Evolutionary conservation across 768 basidiomycete genomes (phyloP), one percentile per base, ranked within the genome.

Genomic region (Lentinula lateritia): DNA sequence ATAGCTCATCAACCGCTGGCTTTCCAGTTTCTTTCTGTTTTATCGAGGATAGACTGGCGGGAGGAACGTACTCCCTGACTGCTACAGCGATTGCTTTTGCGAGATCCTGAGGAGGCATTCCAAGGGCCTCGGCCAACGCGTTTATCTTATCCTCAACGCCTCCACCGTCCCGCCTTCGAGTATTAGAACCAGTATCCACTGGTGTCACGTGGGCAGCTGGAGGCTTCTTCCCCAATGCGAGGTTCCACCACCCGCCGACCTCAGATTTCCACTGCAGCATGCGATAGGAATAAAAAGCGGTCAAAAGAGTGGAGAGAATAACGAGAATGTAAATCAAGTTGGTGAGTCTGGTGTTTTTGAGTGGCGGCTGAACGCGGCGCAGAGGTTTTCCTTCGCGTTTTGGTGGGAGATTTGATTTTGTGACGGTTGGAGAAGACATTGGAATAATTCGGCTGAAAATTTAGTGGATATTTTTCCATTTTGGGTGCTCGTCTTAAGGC

Each of bases 11-110:
- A 16, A 82, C 79, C 3, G 76, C 78, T 5, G 71, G 65, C 54
- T 58, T 66, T 1, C 78, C 78, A 0, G 82, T 82, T 67, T 81
- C 80, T 54, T 74, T 73, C 35, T 77, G 78, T 1, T 80, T 78
- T 5, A 87, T 71, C 0, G 83, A 85, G 8, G 83, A 81, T 55
- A 89, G 69, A 41, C 82, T 85, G 6, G 83, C 85, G 9, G 82
- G 80, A 1, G 88, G 85, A 9, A 89, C 81, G 63, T 85, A 71
- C 35, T 84, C 76, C 64, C 78, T 77, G 35, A 87, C 83, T 0
- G 83, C 86, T 52, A 74, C 77, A 0, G 84, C 85, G 52, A 90
- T 84, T 0, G 88, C 89, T 16, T 75, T 77, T 2, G 89, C 87
- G 1, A 91, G 73, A 41, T 87, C 83, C 43, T 75, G 72, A 15